These are phyloP conservation scores for Malassezia arunalokei DNA, from an alignment of 1,284 basidiomycete genomes.

Conservation along the genomic window DNA sequence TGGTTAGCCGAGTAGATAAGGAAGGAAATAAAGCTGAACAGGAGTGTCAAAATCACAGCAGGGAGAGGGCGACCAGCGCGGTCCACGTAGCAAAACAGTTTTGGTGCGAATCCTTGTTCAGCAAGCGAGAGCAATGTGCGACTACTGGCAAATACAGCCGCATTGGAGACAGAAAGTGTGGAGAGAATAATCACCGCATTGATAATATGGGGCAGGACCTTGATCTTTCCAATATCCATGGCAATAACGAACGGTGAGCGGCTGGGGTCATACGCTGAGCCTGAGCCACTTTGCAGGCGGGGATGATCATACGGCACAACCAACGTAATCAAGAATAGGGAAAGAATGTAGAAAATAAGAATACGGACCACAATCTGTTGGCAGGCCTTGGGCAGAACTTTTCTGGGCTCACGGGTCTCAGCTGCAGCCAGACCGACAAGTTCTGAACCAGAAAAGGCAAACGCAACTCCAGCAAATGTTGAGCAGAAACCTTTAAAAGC, in stretches of 20 bases:
- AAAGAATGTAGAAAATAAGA: conserved; percentile 51
- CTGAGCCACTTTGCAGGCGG: conserved; percentile 25
- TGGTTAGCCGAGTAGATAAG: conserved; percentile 37
- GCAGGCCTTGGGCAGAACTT: conserved; percentile 50
- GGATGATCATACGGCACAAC: conserved; percentile 47
- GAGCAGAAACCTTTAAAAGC: conserved; percentile 43
- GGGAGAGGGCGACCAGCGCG: conserved; percentile 50
- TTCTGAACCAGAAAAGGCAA: conserved; percentile 42
- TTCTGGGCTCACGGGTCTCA: conserved; percentile 52
- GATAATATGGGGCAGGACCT: conserved; percentile 49
- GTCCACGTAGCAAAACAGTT: conserved; percentile 48
- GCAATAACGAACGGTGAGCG: conserved; percentile 52
- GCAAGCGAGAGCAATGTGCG: conserved; percentile 46
- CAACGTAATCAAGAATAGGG: conserved; percentile 55
- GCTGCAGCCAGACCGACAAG: conserved; percentile 60
- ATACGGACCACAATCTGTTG: conserved; percentile 50
- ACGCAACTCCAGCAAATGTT: conserved; percentile 41
- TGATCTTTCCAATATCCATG: conserved; percentile 47
- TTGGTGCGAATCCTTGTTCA: conserved; percentile 48
- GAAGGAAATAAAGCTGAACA: conserved; percentile 38
- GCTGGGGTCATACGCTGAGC: conserved; percentile 45
- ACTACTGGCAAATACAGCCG: conserved; percentile 47
- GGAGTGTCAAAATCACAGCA: conserved; percentile 44
- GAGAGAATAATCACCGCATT: conserved; percentile 49
- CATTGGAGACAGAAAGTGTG: conserved; percentile 48